These are phyloP conservation scores for Lipomyces orientalis DNA, from an alignment of 805 yeast genomes.

Conservation along the genomic window DNA sequence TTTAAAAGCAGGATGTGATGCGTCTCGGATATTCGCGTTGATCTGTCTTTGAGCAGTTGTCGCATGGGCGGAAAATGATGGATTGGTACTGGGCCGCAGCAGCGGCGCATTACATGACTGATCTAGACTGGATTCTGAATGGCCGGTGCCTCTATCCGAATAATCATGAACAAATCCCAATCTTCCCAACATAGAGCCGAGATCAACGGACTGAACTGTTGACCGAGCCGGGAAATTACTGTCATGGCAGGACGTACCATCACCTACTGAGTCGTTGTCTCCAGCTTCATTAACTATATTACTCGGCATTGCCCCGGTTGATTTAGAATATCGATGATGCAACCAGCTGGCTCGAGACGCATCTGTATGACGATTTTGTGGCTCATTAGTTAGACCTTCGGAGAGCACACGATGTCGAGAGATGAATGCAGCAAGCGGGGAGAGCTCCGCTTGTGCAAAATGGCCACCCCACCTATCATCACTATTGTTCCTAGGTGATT, in stretches of 20 bases:
- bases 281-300: neutral
- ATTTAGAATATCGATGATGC: neutral
- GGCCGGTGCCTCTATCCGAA: neutral
- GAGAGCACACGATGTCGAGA: neutral
- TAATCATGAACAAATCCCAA: neutral
- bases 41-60: neutral
- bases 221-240: neutral
- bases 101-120: too few relatives aligned
- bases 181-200: neutral
- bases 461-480: too few relatives aligned
- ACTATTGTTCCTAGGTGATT: too few relatives aligned
- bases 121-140: neutral
- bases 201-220: too few relatives aligned
- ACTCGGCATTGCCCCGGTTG: neutral
- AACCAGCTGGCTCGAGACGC: neutral
- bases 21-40: neutral
- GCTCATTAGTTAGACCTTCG: neutral
- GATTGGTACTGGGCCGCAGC: neutral
- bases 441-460: neutral
- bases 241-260: neutral
- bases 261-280: neutral
- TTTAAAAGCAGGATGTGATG: neutral
- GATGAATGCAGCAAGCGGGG: constrained; percentile 17
- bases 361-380: neutral
- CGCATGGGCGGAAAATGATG: neutral